Base-by-base conservation (phyloP, 2,329 filamentous ascomycete species). In the Stemphylium beticola region DNA sequence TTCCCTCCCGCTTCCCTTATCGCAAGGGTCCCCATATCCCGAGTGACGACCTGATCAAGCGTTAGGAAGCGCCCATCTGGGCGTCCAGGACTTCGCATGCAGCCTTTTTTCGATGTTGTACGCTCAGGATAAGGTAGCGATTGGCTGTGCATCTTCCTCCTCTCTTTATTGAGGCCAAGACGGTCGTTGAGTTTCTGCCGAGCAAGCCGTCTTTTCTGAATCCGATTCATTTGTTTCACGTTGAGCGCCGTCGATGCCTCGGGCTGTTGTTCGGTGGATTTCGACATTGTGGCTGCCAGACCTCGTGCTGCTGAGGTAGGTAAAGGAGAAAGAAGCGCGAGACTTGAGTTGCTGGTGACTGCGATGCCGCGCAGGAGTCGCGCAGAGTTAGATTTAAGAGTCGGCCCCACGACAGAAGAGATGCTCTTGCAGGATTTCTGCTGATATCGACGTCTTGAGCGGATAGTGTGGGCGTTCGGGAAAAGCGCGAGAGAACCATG, bases 201-300 rank as follows among this genome's bases (percentile, higher is more conserved):
- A 4, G 52, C 52, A 4, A 55, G 22, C 14, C 52, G 40, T 29
- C 52, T 49, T 18, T 55, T 55, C 10, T 50, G 34, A 3, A 55
- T 55, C 5, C 52, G 40, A 24, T 14, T 31, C 20, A 22, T 33
- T 26, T 55, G 52, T 47, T 55, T 55, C 36, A 17, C 40, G 34
- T 55, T 55, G 26, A 55, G 45, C 5, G 37, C 29, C 24, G 29
- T 12, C 6, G 34, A 36, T 11, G 34, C 22, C 7, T 44, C 17
- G 22, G 26, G 33, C 14, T 22, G 32, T 44, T 49, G 24, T 29
- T 49, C 46, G 36, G 36, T 41, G 17, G 45, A 15, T 26, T 31
- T 33, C 41, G 49, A 29, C 49, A 53, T 53, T 41, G 14, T 32
- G 33, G 20, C 31, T 29, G 38, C 10, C 10, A 6, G 15, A n/a